Evolutionary conservation across 2,329 filamentous ascomycete genomes (phyloP).

Genomic region (Parasarocladium wereldwijsianum): DNA sequence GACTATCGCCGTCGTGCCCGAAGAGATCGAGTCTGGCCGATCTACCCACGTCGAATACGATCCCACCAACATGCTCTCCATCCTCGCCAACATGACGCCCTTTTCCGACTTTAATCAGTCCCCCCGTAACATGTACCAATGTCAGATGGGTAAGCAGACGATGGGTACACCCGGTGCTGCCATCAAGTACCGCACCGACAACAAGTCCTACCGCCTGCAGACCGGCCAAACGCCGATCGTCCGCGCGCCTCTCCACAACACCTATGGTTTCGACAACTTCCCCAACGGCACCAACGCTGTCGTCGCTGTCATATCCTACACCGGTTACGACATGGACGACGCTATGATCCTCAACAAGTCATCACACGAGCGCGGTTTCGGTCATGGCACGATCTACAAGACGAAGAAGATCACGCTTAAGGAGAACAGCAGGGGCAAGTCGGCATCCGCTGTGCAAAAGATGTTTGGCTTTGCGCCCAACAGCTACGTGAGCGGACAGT

Average conservation of each 20-base stretch:
- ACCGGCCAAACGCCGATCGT: slow-evolving; percentile 94
- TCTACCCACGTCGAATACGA: slow-evolving; percentile 90
- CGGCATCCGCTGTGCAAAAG: slow-evolving; percentile 57
- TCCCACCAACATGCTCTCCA: slow-evolving; percentile 93
- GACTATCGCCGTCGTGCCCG: slow-evolving; percentile 85
- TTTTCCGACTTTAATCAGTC: slow-evolving; percentile 99
- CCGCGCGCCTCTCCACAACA: slow-evolving; percentile 81
- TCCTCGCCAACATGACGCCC: slow-evolving; percentile 95
- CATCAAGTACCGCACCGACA: slow-evolving; percentile 77
- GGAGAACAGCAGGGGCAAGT: slow-evolving; percentile 56
- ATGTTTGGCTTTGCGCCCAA: slow-evolving; percentile 84
- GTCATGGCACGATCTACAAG: slow-evolving; percentile 94
- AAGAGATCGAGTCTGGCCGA: slow-evolving; percentile 74
- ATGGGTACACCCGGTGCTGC: slow-evolving; percentile 94
- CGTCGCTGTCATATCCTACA: slow-evolving; percentile 96
- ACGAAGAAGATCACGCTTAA: slow-evolving; percentile 82
- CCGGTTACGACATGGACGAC: slow-evolving; percentile 99
- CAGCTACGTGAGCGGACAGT: slow-evolving; percentile 53
- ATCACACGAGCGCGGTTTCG: slow-evolving; percentile 87
- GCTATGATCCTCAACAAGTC: slow-evolving; percentile 99
- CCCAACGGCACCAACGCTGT: slow-evolving; percentile 92
- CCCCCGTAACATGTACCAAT: slow-evolving; percentile 97
- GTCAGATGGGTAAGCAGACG: slow-evolving; percentile 98
- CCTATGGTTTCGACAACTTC: slow-evolving; percentile 95
- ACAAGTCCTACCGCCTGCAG: slow-evolving; percentile 90